phyloP scores from a whole-genome alignment of 2,329 filamentous ascomycete genomes.

The Graphium sp. region DNA sequence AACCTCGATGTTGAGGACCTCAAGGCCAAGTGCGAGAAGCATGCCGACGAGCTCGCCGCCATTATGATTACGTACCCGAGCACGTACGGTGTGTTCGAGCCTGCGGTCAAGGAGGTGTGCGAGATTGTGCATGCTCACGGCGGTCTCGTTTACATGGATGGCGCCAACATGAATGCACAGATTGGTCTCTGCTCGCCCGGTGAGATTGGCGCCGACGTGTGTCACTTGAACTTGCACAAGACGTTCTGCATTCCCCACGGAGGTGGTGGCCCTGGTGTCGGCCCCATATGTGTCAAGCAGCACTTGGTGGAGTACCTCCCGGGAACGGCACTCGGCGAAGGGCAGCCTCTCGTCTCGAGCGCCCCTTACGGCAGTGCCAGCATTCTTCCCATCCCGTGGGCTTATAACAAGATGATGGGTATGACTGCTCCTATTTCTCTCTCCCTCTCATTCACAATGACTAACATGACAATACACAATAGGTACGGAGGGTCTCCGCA shows the following conservation, averaged over 20 bases:
- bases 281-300: slow-evolving; percentile 79
- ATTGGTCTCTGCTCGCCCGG: slow-evolving; percentile 90
- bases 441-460: slow-evolving; percentile 4
- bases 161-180: slow-evolving; percentile 96
- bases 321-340: slow-evolving; percentile 18
- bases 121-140: slow-evolving; percentile 73
- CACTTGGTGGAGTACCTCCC: slow-evolving; percentile 67
- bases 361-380: slow-evolving; percentile 77
- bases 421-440: slow-evolving; percentile 8
- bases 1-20: slow-evolving; percentile 82
- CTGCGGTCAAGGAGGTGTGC: slow-evolving; percentile 70
- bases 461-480: slow-evolving; percentile 3
- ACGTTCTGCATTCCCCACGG: slow-evolving; percentile 98
- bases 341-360: slow-evolving; percentile 51
- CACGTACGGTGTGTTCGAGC: slow-evolving; percentile 91
- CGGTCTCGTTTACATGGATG: slow-evolving; percentile 96
- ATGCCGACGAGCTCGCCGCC: slow-evolving; percentile 69
- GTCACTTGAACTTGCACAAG: slow-evolving; percentile 95
- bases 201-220: slow-evolving; percentile 90
- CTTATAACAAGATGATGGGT: slow-evolving; percentile 93
- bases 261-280: slow-evolving; percentile 83
- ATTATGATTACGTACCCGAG: slow-evolving; percentile 97
- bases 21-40: slow-evolving; percentile 74
- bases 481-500: slow-evolving; percentile 56
- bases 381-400: slow-evolving; percentile 87